phyloP scores from a whole-genome alignment of 1,284 basidiomycete species.

The Abortiporus biennis region DNA sequence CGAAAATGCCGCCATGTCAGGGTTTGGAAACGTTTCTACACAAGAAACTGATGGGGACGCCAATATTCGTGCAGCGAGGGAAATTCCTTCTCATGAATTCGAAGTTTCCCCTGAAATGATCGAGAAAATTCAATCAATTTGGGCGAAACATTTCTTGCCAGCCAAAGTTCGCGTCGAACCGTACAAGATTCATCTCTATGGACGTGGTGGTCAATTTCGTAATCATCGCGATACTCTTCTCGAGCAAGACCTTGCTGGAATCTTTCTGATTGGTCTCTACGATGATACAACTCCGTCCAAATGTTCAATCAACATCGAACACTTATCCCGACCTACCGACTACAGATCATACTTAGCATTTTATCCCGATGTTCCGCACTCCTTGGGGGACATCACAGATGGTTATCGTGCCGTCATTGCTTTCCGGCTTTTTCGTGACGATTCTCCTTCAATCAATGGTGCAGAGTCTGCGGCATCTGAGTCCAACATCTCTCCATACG shows the following conservation, averaged over 20 bases:
- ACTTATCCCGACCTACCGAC: slow-evolving; percentile 8
- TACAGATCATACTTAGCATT: slow-evolving; percentile 27
- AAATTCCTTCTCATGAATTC: slow-evolving; percentile 23
- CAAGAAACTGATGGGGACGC: slow-evolving; percentile 11
- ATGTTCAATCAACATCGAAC: slow-evolving; percentile 12
- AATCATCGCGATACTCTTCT: slow-evolving; percentile 25
- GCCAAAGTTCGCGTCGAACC: slow-evolving; percentile 20
- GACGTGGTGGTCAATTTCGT: slow-evolving; percentile 22
- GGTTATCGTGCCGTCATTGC: slow-evolving; percentile 26
- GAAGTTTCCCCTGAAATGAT: slow-evolving; percentile 17
- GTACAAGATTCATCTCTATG: slow-evolving; percentile 29
- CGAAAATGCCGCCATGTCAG: slow-evolving; percentile 17
- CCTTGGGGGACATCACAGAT: slow-evolving; percentile 12
- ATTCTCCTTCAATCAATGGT: not conserved
- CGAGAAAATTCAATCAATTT: slow-evolving; percentile 12
- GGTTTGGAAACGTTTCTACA: slow-evolving; percentile 17
- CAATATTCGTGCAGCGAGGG: slow-evolving; percentile 20
- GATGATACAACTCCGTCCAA: slow-evolving; percentile 15
- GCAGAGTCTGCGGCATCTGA: not conserved
- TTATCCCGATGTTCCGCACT: slow-evolving; percentile 32
- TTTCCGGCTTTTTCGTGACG: slow-evolving; percentile 24
- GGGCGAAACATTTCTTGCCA: slow-evolving; percentile 19
- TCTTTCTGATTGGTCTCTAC: slow-evolving; percentile 23
- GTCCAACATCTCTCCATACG: slow-evolving; percentile 6
- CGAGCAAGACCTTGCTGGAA: slow-evolving; percentile 24